phyloP scores from a whole-genome alignment of 331 rosid species.

The Saraca asoca region DNA sequence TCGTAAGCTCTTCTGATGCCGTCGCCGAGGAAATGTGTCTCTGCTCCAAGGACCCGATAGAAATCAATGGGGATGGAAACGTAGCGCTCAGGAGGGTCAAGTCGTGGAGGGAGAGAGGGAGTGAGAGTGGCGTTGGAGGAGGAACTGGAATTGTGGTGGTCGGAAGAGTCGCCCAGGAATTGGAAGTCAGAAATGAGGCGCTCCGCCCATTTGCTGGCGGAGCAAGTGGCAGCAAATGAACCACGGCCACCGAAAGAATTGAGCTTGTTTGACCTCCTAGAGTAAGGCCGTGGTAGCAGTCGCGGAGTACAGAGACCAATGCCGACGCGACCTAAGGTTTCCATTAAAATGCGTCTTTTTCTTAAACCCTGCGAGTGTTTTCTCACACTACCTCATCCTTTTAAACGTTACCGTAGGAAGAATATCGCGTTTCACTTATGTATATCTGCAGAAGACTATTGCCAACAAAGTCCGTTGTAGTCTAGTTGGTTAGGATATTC shows the following conservation, averaged over 20 bases:
- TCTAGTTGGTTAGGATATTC: constrained; percentile 54
- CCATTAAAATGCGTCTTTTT: constrained; percentile 38
- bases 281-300: constrained; percentile 20
- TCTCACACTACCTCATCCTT: not conserved
- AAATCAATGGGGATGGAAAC: constrained; percentile 74
- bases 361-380: constrained; percentile 35
- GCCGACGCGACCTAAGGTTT: constrained; percentile 48
- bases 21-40: constrained; percentile 81
- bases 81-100: constrained; percentile 64
- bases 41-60: constrained; percentile 80
- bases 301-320: constrained; percentile 50
- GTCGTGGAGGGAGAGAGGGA: constrained; percentile 48
- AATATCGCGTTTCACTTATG: too few relatives aligned
- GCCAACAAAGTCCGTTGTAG: constrained; percentile 40
- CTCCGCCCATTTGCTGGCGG: constrained; percentile 95
- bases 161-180: constrained; percentile 68
- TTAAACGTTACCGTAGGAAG: not conserved
- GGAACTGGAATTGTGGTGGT: constrained; percentile 36
- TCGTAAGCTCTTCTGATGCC: constrained; percentile 85
- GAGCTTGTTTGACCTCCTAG: constrained; percentile 36
- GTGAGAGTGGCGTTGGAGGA: constrained; percentile 49
- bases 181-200: constrained; percentile 91
- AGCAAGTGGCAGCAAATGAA: constrained; percentile 36
- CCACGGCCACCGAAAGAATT: constrained; percentile 29
- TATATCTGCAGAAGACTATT: too few relatives aligned